These are phyloP conservation scores for Penicillium subrubescens DNA, from an alignment of 495 filamentous ascomycete genomes.

Conservation along the genomic window DNA sequence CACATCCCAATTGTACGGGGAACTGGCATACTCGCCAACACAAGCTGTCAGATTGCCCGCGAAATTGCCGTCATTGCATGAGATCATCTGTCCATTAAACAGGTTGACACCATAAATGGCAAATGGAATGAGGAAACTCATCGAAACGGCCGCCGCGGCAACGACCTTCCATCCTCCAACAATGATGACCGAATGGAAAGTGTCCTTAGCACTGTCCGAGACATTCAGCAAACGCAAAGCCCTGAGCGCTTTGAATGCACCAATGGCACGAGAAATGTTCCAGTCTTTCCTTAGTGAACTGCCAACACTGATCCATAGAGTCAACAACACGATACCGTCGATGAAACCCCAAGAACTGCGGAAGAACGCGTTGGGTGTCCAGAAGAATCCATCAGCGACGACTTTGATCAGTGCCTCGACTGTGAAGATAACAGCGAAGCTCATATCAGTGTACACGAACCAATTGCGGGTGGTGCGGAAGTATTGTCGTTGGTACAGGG, in stretches of 20 bases:
- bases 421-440: conserved; percentile 86
- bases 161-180: conserved; percentile 91
- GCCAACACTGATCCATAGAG: conserved; percentile 93
- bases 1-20: conserved; percentile 80
- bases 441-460: conserved; percentile 91
- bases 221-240: conserved; percentile 91
- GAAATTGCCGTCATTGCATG: conserved; percentile 73
- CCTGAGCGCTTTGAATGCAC: conserved; percentile 97
- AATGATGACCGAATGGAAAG: conserved; percentile 95
- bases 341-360: conserved; percentile 97
- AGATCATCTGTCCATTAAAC: conserved; percentile 78
- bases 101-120: conserved; percentile 93
- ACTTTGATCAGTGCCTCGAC: conserved; percentile 91
- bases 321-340: conserved; percentile 88
- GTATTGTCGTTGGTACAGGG: conserved; percentile 86
- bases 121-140: conserved; percentile 93
- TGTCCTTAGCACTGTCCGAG: conserved; percentile 92
- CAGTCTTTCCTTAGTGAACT: conserved; percentile 78
- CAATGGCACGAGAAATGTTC: conserved; percentile 82
- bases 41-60: conserved; percentile 64
- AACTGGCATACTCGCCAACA: conserved; percentile 75
- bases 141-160: conserved; percentile 83
- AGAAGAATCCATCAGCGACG: conserved; percentile 94
- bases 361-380: conserved; percentile 96
- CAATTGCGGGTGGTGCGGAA: conserved; percentile 79